phyloP scores from a whole-genome alignment of 257 asterid species.

The Asclepias syriaca region DNA sequence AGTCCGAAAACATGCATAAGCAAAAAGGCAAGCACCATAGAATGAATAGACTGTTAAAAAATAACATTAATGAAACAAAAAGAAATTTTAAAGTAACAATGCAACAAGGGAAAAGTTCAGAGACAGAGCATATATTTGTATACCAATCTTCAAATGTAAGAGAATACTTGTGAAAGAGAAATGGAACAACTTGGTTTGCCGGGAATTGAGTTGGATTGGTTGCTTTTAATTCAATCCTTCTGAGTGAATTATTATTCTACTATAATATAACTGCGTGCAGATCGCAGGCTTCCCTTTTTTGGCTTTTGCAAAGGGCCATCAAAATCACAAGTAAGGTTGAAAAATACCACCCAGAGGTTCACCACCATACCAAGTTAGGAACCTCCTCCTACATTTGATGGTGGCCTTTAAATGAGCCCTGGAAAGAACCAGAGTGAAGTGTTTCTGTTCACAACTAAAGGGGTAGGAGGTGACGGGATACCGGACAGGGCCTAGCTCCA shows the following conservation, averaged over 20 bases:
- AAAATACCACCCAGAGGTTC: neutral
- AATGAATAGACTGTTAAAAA: neutral
- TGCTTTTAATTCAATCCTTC: neutral
- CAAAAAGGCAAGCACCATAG: neutral
- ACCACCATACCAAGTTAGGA: neutral
- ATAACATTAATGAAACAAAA: neutral
- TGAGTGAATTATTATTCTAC: neutral
- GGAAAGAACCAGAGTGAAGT: too few species aligned
- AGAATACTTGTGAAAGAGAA: slow-evolving; percentile 3
- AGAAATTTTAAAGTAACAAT: neutral
- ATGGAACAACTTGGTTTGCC: neutral
- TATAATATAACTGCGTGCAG: neutral
- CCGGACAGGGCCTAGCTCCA: too few species aligned
- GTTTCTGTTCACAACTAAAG: too few species aligned
- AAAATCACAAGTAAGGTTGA: neutral
- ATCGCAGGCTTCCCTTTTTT: neutral
- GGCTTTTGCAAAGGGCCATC: neutral
- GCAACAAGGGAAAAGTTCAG: neutral
- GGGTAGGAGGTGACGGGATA: too few species aligned
- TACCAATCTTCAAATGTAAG: neutral
- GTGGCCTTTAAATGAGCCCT: too few species aligned
- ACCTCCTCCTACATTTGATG: too few species aligned
- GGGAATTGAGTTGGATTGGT: neutral
- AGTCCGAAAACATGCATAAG: neutral
- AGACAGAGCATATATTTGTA: neutral